A percentile compares a stretch with the other conserved stretches of the same genome.
Conservation (phyloP, 1,284 basidiomycete genomes). For the Cryptococcus sp. region DNA sequence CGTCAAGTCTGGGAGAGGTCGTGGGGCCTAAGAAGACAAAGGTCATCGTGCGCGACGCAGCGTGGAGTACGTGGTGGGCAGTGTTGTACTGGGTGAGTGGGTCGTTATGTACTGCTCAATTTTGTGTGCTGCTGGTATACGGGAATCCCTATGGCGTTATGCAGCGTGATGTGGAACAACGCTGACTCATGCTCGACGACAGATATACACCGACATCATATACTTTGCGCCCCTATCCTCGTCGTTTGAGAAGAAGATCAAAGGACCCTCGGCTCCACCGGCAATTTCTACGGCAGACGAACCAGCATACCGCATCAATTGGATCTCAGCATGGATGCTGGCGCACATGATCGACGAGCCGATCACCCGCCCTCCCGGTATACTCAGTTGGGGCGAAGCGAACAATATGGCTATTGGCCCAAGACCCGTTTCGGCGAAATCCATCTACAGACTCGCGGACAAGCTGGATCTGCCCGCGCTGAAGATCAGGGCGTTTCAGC, state of each 20-base stretch:
- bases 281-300: constrained; percentile 10
- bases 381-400: constrained; percentile 1
- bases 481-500: constrained; percentile 56
- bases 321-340: constrained; percentile 45
- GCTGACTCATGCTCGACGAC: constrained; percentile 1
- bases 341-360: constrained; percentile 29
- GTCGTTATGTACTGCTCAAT: too few relatives aligned
- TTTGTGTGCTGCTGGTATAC: neutral
- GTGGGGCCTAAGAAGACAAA: constrained; percentile 58
- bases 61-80: constrained; percentile 79
- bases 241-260: constrained; percentile 48
- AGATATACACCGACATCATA: constrained; percentile 83
- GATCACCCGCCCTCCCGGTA: neutral
- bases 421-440: constrained; percentile 81
- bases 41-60: constrained; percentile 72
- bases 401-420: constrained; percentile 55
- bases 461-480: constrained; percentile 53
- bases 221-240: constrained; percentile 80
- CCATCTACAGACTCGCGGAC: constrained; percentile 85
- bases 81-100: constrained; percentile 74
- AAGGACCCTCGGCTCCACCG: constrained; percentile 13
- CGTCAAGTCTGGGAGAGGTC: constrained; percentile 2
- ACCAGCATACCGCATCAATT: constrained; percentile 32
- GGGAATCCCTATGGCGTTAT: neutral
- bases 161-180: neutral